Evolutionary conservation across 768 basidiomycete genomes (phyloP).

Genomic region (Termitomyces sp.): DNA sequence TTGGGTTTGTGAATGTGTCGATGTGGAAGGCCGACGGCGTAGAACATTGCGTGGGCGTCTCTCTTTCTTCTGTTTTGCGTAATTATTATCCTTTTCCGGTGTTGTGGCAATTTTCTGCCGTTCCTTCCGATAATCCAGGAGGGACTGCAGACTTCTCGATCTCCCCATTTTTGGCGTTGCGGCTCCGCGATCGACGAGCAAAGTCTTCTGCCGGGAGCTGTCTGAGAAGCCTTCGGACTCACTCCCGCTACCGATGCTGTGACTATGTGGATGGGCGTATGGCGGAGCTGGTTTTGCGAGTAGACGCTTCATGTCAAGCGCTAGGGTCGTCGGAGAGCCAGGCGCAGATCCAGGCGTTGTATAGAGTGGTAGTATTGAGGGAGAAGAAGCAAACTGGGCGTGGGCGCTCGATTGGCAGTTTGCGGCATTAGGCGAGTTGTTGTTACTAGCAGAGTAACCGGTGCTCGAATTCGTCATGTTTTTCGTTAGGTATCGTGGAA

Average conservation of each 20-base stretch:
- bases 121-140: background rate
- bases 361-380: background rate
- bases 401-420: background rate
- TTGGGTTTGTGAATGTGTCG: background rate
- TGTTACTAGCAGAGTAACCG: background rate
- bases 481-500: background rate
- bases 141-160: background rate
- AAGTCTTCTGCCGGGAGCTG: background rate
- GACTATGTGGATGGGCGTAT: background rate
- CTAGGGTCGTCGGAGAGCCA: background rate
- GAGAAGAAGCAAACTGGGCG: background rate
- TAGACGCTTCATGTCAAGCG: constrained; percentile 16
- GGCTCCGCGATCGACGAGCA: constrained; percentile 1
- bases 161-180: background rate
- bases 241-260: constrained; percentile 11
- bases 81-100: background rate
- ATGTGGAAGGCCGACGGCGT: constrained; percentile 6
- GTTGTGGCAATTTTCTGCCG: background rate
- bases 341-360: background rate
- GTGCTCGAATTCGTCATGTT: background rate
- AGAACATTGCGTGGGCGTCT: constrained; percentile 10
- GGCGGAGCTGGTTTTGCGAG: constrained; percentile 18
- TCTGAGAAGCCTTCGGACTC: constrained; percentile 13
- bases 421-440: background rate
- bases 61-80: background rate